Conservation (phyloP, 805 yeast species). For the Candida parachauliodes region DNA sequence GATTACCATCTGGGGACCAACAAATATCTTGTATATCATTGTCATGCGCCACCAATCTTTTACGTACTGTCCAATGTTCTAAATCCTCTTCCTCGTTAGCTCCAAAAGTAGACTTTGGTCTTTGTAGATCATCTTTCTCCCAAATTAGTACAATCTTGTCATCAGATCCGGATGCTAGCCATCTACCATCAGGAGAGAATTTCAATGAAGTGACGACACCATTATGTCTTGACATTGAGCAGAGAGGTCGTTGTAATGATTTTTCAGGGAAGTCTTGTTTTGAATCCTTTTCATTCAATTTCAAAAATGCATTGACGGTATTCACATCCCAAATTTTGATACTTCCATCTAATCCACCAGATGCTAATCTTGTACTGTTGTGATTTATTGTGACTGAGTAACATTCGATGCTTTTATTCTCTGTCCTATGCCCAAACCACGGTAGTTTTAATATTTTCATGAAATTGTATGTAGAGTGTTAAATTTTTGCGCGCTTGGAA, state of each 20-base stretch:
- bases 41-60: constrained; percentile 92
- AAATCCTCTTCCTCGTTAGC: constrained; percentile 51
- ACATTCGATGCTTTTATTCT: constrained; percentile 75
- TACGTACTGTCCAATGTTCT: constrained; percentile 94
- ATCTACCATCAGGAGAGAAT: constrained; percentile 89
- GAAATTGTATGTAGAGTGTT: not conserved
- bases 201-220: constrained; percentile 95
- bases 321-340: constrained; percentile 82
- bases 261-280: constrained; percentile 17
- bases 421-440: constrained; percentile 52
- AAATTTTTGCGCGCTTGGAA: not conserved
- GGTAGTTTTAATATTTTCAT: constrained; percentile 43
- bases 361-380: constrained; percentile 81
- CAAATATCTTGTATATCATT: constrained; percentile 97
- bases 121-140: constrained; percentile 76
- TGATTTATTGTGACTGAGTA: constrained; percentile 78
- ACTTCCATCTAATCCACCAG: constrained; percentile 91
- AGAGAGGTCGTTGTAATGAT: constrained; percentile 50
- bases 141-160: constrained; percentile 88
- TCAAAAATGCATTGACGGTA: constrained; percentile 45
- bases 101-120: constrained; percentile 59
- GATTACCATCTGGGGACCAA: constrained; percentile 94
- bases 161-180: constrained; percentile 92
- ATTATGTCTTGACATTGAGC: constrained; percentile 91
- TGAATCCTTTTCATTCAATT: constrained; percentile 7